These are phyloP conservation scores for Sphagnum magellanicum DNA, from an alignment of 228 moss, liverwort and hornwort species.

Conservation along the genomic window DNA sequence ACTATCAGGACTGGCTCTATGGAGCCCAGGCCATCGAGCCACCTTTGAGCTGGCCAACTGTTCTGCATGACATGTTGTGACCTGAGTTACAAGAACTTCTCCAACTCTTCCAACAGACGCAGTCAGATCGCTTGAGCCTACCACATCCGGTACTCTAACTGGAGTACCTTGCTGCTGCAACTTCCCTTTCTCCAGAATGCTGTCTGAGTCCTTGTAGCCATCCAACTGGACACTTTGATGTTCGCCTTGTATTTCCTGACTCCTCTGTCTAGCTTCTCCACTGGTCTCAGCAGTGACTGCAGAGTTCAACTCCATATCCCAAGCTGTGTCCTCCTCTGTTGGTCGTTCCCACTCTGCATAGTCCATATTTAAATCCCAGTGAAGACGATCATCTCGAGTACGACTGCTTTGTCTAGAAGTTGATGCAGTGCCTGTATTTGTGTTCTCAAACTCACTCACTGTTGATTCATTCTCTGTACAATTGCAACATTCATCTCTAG, in stretches of 20 bases:
- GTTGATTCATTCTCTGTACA: conserved; percentile 10
- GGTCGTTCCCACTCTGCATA: conserved; percentile 99
- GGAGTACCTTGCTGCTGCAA: conserved; percentile 7
- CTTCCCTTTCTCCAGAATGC: conserved; percentile 13
- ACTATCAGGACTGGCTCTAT: too few species aligned
- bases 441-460: conserved; percentile 22
- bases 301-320: conserved; percentile 15
- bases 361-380: conserved; percentile 99
- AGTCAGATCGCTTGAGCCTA: too few species aligned
- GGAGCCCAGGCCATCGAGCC: too few species aligned
- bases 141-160: too few species aligned
- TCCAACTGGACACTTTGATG: conserved; percentile 13
- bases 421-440: conserved; percentile 36
- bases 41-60: too few species aligned
- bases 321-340: conserved; percentile 58
- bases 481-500: conserved; percentile 13
- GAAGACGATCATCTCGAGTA: conserved; percentile 79
- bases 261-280: conserved; percentile 14
- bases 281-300: conserved; percentile 16
- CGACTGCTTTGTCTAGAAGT: conserved; percentile 30
- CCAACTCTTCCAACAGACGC: too few species aligned
- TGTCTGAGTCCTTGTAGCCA: conserved; percentile 11
- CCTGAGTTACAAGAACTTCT: neutral
- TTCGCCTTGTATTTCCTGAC: conserved; percentile 3
- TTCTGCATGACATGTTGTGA: neutral